phyloP scores from a whole-genome alignment of 1,284 basidiomycete genomes.

The Athelia psychrophila region DNA sequence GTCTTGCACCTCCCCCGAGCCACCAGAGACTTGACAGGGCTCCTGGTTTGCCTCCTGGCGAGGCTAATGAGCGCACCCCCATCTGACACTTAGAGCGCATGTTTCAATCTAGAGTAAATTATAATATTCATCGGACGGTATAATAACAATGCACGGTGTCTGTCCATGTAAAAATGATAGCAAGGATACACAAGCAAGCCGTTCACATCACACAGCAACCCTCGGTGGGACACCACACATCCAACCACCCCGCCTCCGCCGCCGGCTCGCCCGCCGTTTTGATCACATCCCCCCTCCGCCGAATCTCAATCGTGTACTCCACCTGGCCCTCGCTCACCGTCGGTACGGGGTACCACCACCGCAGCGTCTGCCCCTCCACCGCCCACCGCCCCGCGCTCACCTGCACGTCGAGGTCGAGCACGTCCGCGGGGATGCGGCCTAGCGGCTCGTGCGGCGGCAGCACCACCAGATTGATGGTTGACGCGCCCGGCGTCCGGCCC shows the following conservation, averaged over 20 bases:
- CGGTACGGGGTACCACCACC: slow-evolving; percentile 86
- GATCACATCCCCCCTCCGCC: slow-evolving; percentile 60
- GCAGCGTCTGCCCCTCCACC: slow-evolving; percentile 71
- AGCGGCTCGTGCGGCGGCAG: slow-evolving; percentile 6
- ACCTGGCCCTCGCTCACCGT: slow-evolving; percentile 37
- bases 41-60: background rate
- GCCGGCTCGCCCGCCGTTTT: slow-evolving; percentile 19
- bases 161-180: slow-evolving; percentile 1
- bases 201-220: background rate
- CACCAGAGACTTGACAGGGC: background rate
- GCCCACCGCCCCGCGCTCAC: slow-evolving; percentile 70
- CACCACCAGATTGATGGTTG: slow-evolving; percentile 18
- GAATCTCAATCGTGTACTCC: slow-evolving; percentile 67
- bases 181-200: slow-evolving; percentile 4
- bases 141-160: background rate
- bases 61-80: background rate
- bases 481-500: slow-evolving; percentile 3
- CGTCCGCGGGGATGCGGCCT: slow-evolving; percentile 15
- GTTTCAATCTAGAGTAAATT: too few species aligned
- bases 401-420: slow-evolving; percentile 42
- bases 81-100: too few species aligned
- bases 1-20: slow-evolving; percentile 16
- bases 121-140: background rate
- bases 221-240: slow-evolving; percentile 2
- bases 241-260: background rate